phyloP scores from a whole-genome alignment of 176 grass and related monocot species.

The Chloris gayana region DNA sequence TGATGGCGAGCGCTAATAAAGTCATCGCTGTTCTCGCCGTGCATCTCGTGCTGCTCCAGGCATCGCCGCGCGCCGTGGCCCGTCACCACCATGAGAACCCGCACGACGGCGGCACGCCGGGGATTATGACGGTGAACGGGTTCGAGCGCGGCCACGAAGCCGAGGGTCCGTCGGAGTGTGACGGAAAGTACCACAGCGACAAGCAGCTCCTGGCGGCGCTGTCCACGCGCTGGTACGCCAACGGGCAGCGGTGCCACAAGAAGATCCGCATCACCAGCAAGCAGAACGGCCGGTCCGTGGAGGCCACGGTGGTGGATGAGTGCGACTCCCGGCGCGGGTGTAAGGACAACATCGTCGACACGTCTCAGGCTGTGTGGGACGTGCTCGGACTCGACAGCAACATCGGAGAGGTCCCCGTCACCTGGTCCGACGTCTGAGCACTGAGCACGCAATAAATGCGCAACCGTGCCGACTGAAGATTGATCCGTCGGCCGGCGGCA shows the following conservation, averaged over 20 bases:
- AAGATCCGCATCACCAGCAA: conserved; percentile 25
- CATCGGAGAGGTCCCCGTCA: conserved; percentile 18
- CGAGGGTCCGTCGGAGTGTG: conserved; percentile 21
- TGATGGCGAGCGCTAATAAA: background rate
- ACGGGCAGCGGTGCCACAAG: conserved; percentile 25
- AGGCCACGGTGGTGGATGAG: conserved; percentile 33
- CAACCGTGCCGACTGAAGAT: background rate
- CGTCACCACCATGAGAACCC: background rate
- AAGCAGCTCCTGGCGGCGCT: conserved; percentile 6
- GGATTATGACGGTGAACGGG: conserved; percentile 24
- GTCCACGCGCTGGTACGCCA: conserved; percentile 19
- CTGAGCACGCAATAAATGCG: background rate
- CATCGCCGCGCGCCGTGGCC: background rate
- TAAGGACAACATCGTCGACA: conserved; percentile 38
- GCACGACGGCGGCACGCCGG: background rate
- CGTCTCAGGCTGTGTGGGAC: conserved; percentile 35
- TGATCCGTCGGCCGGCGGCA: background rate
- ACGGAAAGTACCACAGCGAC: conserved; percentile 30
- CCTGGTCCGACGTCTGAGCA: conserved; percentile 34
- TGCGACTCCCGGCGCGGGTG: conserved; percentile 26
- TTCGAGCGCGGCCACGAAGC: background rate
- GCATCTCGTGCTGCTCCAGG: background rate
- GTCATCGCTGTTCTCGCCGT: background rate
- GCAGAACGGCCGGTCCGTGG: background rate
- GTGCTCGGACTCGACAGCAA: conserved; percentile 33